phyloP scores from a whole-genome alignment of 2,329 filamentous ascomycete genomes.

The Calonectria naviculata region DNA sequence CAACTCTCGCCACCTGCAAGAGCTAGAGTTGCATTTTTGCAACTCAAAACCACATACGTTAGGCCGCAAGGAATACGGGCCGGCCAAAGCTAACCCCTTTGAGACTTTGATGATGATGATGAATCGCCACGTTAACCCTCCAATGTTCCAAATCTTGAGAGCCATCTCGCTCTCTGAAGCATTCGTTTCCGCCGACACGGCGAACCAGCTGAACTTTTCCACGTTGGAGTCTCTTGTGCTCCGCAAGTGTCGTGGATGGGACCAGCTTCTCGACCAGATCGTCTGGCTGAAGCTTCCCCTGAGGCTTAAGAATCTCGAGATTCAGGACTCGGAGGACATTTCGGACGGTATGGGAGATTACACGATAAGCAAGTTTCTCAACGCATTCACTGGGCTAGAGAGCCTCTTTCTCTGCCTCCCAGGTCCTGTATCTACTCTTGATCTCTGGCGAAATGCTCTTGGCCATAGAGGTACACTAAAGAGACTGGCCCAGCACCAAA shows the following conservation, averaged over 20 bases:
- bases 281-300: not conserved
- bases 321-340: not conserved
- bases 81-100: not conserved
- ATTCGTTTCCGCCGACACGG: not conserved
- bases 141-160: not conserved
- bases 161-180: not conserved
- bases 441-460: not conserved
- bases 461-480: constrained; percentile 6
- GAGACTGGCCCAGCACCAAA: constrained; percentile 5
- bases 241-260: not conserved
- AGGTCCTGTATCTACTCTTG: constrained; percentile 3
- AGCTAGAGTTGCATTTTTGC: not conserved
- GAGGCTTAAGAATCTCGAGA: not conserved
- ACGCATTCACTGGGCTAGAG: not conserved
- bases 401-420: not conserved
- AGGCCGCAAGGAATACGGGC: not conserved
- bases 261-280: not conserved
- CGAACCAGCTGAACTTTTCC: not conserved
- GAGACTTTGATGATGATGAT: not conserved
- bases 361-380: not conserved
- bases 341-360: constrained; percentile 1
- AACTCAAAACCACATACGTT: not conserved
- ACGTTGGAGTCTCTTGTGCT: not conserved
- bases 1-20: not conserved
- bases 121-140: not conserved